phyloP scores from a whole-genome alignment of 2,329 filamentous ascomycete species.

The Colletotrichum godetiae region DNA sequence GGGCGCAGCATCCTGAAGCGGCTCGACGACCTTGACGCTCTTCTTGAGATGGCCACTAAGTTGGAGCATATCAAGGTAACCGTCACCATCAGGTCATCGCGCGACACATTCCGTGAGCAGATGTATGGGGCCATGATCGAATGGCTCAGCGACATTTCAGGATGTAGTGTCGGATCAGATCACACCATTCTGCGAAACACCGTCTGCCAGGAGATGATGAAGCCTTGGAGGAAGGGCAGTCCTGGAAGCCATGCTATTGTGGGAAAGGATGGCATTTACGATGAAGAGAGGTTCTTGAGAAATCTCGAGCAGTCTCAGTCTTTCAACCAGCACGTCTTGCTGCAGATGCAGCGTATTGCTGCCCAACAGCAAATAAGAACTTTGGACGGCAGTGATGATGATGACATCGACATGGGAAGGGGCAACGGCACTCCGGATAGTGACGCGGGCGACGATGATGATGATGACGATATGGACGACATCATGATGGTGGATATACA shows the following conservation, averaged over 20 bases:
- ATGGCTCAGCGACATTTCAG: conserved; percentile 93
- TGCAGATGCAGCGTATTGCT: conserved; percentile 43
- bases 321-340: conserved; percentile 50
- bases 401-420: conserved; percentile 39
- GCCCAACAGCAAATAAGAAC: conserved; percentile 47
- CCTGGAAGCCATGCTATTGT: conserved; percentile 82
- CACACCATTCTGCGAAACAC: conserved; percentile 81
- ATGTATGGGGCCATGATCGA: conserved; percentile 99
- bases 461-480: conserved; percentile 61
- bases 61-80: conserved; percentile 97
- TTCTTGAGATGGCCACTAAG: conserved; percentile 83
- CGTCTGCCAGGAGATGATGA: conserved; percentile 92
- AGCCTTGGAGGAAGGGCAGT: conserved; percentile 88
- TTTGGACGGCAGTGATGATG: conserved; percentile 50
- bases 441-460: conserved; percentile 44
- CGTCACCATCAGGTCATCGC: conserved; percentile 90
- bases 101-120: conserved; percentile 96
- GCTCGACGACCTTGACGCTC: conserved; percentile 74
- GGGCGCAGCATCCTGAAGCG: conserved; percentile 89
- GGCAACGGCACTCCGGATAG: conserved; percentile 35
- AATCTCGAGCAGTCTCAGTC: conserved; percentile 47
- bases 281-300: conserved; percentile 76
- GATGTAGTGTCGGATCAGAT: conserved; percentile 86
- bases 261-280: conserved; percentile 82
- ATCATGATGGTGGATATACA: conserved; percentile 68